phyloP scores from a whole-genome alignment of 352 stramenopile species.

The Phytophthora litchii region DNA sequence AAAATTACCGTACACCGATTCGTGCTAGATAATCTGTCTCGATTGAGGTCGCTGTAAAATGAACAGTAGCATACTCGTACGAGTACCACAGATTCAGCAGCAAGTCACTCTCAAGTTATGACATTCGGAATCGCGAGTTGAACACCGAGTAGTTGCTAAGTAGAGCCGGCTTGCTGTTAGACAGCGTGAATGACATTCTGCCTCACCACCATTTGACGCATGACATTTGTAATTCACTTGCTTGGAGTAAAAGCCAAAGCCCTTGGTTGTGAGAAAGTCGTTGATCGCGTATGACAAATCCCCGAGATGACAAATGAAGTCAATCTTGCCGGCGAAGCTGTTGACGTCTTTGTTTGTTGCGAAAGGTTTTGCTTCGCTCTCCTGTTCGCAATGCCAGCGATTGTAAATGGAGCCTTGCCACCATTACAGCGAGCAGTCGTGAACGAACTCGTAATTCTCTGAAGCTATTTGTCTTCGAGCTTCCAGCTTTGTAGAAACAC shows the following conservation, averaged over 20 bases:
- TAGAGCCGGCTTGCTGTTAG: conserved; percentile 20
- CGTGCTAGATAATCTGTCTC: conserved; percentile 53
- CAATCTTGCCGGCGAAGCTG: conserved; percentile 13
- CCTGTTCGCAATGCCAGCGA: conserved; percentile 32
- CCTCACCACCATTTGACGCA: conserved; percentile 54
- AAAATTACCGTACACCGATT: conserved; percentile 35
- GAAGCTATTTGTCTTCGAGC: conserved; percentile 17
- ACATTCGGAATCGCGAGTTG: conserved; percentile 44
- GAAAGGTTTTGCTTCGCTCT: conserved; percentile 24
- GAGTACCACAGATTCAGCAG: conserved; percentile 49
- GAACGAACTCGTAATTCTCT: conserved; percentile 33
- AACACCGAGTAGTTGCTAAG: conserved; percentile 63
- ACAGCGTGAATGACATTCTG: conserved; percentile 48
- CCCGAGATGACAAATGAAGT: conserved; percentile 38
- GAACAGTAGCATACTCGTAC: conserved; percentile 49
- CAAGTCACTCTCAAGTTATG: conserved; percentile 36
- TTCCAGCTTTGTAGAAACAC: conserved; percentile 37
- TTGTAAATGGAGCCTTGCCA: conserved; percentile 22
- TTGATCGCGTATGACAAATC: conserved; percentile 41
- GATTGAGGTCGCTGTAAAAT: conserved; percentile 72
- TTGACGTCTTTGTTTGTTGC: conserved; percentile 40
- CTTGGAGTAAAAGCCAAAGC: conserved; percentile 39
- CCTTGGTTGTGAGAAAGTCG: conserved; percentile 25
- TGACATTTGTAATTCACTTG: conserved; percentile 61
- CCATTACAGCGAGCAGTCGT: conserved; percentile 28